phyloP scores from a whole-genome alignment of 2,329 filamentous ascomycete genomes.

The Metarhizium album region DNA sequence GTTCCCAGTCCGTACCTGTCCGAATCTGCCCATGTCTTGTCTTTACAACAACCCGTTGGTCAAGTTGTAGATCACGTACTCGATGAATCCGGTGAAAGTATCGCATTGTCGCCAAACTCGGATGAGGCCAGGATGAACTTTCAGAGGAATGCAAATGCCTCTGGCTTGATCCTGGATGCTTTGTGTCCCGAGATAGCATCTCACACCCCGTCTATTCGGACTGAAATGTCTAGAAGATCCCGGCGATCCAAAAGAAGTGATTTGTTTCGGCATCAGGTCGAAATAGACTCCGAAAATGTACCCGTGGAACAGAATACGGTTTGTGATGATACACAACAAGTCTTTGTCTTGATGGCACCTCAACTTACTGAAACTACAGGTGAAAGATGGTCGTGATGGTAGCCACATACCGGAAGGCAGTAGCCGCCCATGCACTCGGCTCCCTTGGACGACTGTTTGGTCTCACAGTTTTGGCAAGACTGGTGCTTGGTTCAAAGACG shows the following conservation, averaged over 20 bases:
- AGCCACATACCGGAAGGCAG: neutral
- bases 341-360: neutral
- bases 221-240: neutral
- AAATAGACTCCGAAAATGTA: neutral
- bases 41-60: slow-evolving; percentile 28
- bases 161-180: neutral
- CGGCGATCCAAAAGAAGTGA: neutral
- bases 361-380: neutral
- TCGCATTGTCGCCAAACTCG: slow-evolving; percentile 5
- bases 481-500: slow-evolving; percentile 22
- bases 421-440: neutral
- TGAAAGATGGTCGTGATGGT: neutral
- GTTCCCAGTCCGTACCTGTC: slow-evolving; percentile 33
- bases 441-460: slow-evolving; percentile 9
- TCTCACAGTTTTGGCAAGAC: slow-evolving; percentile 13
- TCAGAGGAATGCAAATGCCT: neutral
- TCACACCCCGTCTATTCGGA: neutral
- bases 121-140: neutral
- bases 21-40: slow-evolving; percentile 37
- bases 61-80: slow-evolving; percentile 5
- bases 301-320: neutral
- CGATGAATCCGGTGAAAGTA: slow-evolving; percentile 5
- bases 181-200: neutral
- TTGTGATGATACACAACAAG: neutral
- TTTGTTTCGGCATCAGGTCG: neutral